Base-by-base conservation (phyloP, 257 asterid genomes). In the Solanum etuberosum region DNA sequence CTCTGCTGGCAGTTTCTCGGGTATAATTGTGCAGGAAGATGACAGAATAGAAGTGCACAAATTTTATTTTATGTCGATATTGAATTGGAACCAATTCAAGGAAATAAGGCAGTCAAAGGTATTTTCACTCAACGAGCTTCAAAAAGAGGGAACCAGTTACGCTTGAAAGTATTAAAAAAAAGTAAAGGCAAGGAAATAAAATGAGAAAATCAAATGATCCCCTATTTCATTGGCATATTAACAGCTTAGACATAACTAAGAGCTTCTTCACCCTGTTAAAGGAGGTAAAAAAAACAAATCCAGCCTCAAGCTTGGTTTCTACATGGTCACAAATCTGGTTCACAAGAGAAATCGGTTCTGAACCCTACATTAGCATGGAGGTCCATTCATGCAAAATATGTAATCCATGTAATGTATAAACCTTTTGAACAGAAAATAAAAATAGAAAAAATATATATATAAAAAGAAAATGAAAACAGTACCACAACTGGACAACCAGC, bases 401-500 rank as follows among this genome's bases (percentile, higher is more conserved):
- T 38, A 23, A 38, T 76, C 83, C 51, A 37, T 21, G 57, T 46
- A 3, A 16, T 9, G 42, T 9, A 29, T 10, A 46, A 80, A 46
- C 67, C n/a, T 46, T 80, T 80, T 29, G 34, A 46, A 43, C 11
- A 10, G 16, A 80, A 46, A 46, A 18, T n/a, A 42, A 71, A 85
- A 86, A 43, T 27, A 7, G 35, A 23, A 23, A 83, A 83, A 16
- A 74, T 61, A 83, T 32, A 61, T 78, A 68, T 25, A 23, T 54
- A 38, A 20, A 42, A 43, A 70, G 27, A 63, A 86, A 88, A 59
- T 9, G 76, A 37, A 87, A 84, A 65, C 74, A 91, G 88, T 94
- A 97, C 99, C 98, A 97, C 89, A 32, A 94, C 97, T 83, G 99
- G 99, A 92, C 99, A 97, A 76, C 99, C 99, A 92, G 99, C 99